phyloP scores from a whole-genome alignment of 768 basidiomycete species.

The Lanmaoa rubissima region DNA sequence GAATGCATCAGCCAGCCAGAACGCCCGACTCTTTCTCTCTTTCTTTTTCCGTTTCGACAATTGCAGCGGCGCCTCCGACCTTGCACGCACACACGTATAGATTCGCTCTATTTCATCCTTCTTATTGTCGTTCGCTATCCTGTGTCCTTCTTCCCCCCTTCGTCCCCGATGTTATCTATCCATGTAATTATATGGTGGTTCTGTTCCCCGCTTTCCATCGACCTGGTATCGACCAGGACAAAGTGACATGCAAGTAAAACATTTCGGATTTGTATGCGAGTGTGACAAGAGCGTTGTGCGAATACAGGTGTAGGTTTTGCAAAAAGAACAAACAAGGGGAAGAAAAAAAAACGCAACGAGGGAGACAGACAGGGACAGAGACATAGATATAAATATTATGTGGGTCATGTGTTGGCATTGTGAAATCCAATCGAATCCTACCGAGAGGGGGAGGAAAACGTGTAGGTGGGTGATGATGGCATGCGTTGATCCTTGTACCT shows the following conservation, averaged over 20 bases:
- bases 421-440: constrained; percentile 4
- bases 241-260: background rate
- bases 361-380: background rate
- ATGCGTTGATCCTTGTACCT: constrained; percentile 7
- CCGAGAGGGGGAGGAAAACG: background rate
- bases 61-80: background rate
- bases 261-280: background rate
- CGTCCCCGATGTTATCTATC: constrained; percentile 23
- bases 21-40: background rate
- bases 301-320: constrained; percentile 15
- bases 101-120: background rate
- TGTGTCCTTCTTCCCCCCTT: background rate
- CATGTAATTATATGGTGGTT: constrained; percentile 24
- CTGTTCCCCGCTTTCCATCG: background rate
- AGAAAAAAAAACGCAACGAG: background rate
- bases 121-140: constrained; percentile 6
- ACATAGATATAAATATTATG: constrained; percentile 7
- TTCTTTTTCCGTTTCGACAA: background rate
- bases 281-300: constrained; percentile 6
- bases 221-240: too few relatives aligned
- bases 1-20: background rate
- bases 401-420: background rate
- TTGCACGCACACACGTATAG: background rate
- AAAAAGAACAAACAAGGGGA: background rate
- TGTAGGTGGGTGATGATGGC: background rate